Conservation (phyloP, 2,329 filamentous ascomycete genomes). For the Fusarium metavorans region DNA sequence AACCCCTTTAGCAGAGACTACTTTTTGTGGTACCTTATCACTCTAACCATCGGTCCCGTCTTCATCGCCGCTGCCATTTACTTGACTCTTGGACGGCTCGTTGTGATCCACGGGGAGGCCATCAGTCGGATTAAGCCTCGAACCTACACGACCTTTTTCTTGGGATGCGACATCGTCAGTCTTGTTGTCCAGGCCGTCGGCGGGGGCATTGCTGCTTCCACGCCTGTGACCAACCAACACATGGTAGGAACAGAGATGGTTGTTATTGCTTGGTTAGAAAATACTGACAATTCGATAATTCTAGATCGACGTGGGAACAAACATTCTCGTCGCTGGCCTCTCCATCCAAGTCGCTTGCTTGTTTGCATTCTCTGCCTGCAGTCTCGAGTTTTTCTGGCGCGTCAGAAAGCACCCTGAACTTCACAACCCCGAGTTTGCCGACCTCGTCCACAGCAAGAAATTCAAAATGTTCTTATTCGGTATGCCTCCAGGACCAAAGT, state of each 20-base stretch:
- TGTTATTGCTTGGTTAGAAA: not conserved
- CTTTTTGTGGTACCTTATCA: constrained; percentile 34
- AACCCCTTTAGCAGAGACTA: constrained; percentile 32
- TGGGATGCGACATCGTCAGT: constrained; percentile 32
- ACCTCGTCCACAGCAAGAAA: constrained; percentile 21
- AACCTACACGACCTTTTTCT: constrained; percentile 27
- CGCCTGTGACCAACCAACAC: constrained; percentile 22
- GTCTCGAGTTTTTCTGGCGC: constrained; percentile 31
- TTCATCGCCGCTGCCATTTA: constrained; percentile 43
- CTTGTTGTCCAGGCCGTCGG: constrained; percentile 33
- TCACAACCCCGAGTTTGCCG: constrained; percentile 17
- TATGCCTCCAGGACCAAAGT: not conserved
- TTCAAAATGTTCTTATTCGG: constrained; percentile 25
- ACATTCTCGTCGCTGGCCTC: constrained; percentile 34
- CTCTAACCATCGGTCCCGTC: constrained; percentile 42
- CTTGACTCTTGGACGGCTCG: constrained; percentile 39
- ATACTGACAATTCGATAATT: not conserved
- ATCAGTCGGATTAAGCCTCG: constrained; percentile 28
- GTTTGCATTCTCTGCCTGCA: constrained; percentile 30
- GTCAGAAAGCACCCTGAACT: constrained; percentile 21
- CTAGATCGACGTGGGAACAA: constrained; percentile 28
- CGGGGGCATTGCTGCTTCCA: constrained; percentile 32
- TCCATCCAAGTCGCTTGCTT: constrained; percentile 31
- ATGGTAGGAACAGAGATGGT: constrained; percentile 4
- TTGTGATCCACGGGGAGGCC: constrained; percentile 33